Conservation (phyloP, 352 stramenopile genomes). For the Blastocystis sp. region DNA sequence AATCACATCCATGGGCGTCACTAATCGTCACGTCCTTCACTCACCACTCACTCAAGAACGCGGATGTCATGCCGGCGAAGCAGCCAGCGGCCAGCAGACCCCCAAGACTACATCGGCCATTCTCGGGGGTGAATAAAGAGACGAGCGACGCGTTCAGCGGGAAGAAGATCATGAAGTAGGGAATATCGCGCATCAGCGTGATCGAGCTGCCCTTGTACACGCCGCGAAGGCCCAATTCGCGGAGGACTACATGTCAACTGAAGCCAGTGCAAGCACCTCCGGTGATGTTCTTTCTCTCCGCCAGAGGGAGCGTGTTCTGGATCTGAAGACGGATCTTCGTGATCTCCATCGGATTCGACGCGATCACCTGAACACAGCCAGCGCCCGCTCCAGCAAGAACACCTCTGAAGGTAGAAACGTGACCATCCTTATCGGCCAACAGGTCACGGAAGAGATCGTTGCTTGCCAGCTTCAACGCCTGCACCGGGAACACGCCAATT, state of each 20-base stretch:
- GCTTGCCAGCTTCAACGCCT: slow-evolving; percentile 85
- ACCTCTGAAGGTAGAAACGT: slow-evolving; percentile 76
- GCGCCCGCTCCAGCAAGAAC: slow-evolving; percentile 77
- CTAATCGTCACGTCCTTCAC: not conserved
- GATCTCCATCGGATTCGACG: slow-evolving; percentile 86
- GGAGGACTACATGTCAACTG: slow-evolving; percentile 15
- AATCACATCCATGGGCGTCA: slow-evolving; percentile 80
- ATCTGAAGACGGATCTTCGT: slow-evolving; percentile 86
- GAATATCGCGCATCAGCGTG: slow-evolving; percentile 85
- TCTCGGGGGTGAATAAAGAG: slow-evolving; percentile 74
- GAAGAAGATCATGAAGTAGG: slow-evolving; percentile 88
- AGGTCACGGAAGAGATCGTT: slow-evolving; percentile 84
- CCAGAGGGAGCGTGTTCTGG: slow-evolving; percentile 77
- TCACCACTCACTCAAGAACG: slow-evolving; percentile 72
- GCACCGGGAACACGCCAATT: slow-evolving; percentile 81
- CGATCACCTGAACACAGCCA: slow-evolving; percentile 79
- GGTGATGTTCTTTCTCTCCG: slow-evolving; percentile 73
- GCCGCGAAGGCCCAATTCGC: slow-evolving; percentile 77
- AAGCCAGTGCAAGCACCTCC: not conserved
- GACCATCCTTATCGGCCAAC: slow-evolving; percentile 77
- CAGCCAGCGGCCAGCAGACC: slow-evolving; percentile 77
- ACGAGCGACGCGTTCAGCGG: slow-evolving; percentile 81
- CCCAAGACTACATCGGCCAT: slow-evolving; percentile 75
- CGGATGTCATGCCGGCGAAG: slow-evolving; percentile 76
- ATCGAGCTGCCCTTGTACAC: slow-evolving; percentile 82